These are phyloP conservation scores for Ascochyta fabae DNA, from an alignment of 2,329 filamentous ascomycete species.

Conservation along the genomic window DNA sequence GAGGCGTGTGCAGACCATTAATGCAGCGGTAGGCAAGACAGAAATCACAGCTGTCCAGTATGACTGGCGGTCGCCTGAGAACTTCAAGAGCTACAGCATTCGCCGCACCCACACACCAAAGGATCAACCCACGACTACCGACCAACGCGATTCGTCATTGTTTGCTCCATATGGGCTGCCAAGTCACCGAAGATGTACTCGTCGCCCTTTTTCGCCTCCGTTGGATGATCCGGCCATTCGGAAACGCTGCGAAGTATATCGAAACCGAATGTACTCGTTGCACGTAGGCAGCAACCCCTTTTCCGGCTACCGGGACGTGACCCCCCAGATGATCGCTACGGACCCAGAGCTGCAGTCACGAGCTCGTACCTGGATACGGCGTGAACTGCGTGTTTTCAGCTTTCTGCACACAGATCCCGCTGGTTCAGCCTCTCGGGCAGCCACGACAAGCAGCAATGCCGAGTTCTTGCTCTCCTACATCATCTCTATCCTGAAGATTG, in stretches of 20 bases:
- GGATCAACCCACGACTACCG: background rate
- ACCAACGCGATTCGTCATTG: slow-evolving; percentile 9
- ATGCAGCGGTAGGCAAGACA: slow-evolving; percentile 54
- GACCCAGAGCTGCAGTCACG: slow-evolving; percentile 74
- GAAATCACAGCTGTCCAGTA: slow-evolving; percentile 68
- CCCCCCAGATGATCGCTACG: slow-evolving; percentile 67
- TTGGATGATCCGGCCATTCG: slow-evolving; percentile 56
- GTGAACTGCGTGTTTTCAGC: slow-evolving; percentile 83
- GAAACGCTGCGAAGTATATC: slow-evolving; percentile 75
- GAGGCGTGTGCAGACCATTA: background rate
- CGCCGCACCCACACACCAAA: slow-evolving; percentile 37
- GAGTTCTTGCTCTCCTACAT: slow-evolving; percentile 90
- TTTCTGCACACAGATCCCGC: slow-evolving; percentile 63
- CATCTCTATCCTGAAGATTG: slow-evolving; percentile 79
- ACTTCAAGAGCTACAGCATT: slow-evolving; percentile 66
- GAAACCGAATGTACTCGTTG: slow-evolving; percentile 73
- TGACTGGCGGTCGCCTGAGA: slow-evolving; percentile 60
- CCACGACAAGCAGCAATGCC: slow-evolving; percentile 66
- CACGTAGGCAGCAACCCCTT: slow-evolving; percentile 82
- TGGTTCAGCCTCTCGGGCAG: slow-evolving; percentile 25
- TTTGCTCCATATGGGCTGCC: slow-evolving; percentile 27
- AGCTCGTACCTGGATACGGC: slow-evolving; percentile 79
- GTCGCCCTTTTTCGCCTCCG: slow-evolving; percentile 33
- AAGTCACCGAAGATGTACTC: slow-evolving; percentile 22
- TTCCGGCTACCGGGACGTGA: slow-evolving; percentile 78